A percentile compares a stretch with the other conserved stretches of the same genome.
These are phyloP conservation scores for Xerophyta viscosa DNA, from an alignment of 106 monocot genomes.

Conservation along the genomic window DNA sequence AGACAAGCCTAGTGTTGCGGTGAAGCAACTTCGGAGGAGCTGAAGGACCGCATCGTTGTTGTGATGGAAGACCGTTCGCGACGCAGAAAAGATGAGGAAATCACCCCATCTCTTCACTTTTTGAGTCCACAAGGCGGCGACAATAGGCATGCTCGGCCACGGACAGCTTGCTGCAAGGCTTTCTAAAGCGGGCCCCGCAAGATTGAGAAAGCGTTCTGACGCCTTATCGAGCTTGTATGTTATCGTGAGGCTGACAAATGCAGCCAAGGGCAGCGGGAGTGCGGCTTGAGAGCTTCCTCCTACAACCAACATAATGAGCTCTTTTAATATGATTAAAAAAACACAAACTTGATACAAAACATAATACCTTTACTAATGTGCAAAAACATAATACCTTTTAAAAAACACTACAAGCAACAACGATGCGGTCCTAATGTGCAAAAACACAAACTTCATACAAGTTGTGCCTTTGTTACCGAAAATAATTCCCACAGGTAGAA, in stretches of 20 bases:
- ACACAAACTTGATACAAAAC: too few species aligned
- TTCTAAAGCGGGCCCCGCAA: conserved; percentile 91
- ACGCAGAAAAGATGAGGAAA: conserved; percentile 92
- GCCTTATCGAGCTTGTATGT: conserved; percentile 95
- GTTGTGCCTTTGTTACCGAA: too few species aligned
- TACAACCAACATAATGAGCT: conserved; percentile 9
- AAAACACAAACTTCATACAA: too few species aligned
- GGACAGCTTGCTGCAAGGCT: conserved; percentile 87
- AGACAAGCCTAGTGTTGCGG: conserved; percentile 49
- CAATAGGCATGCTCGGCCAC: conserved; percentile 99
- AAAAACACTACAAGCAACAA: too few species aligned
- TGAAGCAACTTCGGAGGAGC: conserved; percentile 85
- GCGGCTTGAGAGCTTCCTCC: conserved; percentile 58
- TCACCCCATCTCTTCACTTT: conserved; percentile 93
- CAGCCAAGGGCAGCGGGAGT: conserved; percentile 87
- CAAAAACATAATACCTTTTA: too few species aligned
- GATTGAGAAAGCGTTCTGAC: conserved; percentile 75
- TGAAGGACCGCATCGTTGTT: conserved; percentile 71
- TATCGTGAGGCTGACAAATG: conserved; percentile 95
- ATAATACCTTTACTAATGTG: too few species aligned
- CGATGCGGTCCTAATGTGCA: too few species aligned
- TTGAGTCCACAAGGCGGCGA: conserved; percentile 89
- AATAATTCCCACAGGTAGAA: too few species aligned
- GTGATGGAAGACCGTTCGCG: conserved; percentile 82
- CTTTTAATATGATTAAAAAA: too few species aligned